Evolutionary conservation across 495 filamentous ascomycete genomes (phyloP).

Genomic region (Elaphomyces granulatus): DNA sequence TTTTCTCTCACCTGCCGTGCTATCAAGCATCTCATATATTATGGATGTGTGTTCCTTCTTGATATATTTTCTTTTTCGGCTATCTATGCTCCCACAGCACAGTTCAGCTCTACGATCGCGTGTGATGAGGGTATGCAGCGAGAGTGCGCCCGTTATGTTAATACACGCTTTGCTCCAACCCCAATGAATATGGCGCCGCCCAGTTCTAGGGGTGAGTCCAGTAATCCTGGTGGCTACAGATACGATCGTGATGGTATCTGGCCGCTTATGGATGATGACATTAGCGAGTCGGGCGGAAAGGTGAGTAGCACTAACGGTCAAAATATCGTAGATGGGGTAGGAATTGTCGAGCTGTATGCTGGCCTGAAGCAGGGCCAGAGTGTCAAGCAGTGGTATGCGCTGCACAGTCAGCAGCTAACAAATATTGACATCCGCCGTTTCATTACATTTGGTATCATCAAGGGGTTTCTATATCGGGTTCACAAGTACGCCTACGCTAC

Average conservation of each 20-base stretch:
- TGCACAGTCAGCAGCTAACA: conserved; percentile 49
- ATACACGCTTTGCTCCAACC: conserved; percentile 26
- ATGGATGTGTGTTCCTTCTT: conserved; percentile 70
- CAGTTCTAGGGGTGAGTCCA: conserved; percentile 1
- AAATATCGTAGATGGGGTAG: conserved; percentile 19
- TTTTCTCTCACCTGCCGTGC: conserved; percentile 70
- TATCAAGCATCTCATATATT: conserved; percentile 78
- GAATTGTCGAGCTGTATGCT: conserved; percentile 52
- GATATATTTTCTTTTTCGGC: conserved; percentile 89
- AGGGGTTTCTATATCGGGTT: conserved; percentile 85
- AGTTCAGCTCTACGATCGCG: conserved; percentile 57
- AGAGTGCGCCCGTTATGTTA: conserved; percentile 77
- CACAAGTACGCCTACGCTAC: conserved; percentile 75
- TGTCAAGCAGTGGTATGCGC: conserved; percentile 66
- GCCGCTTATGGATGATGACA: conserved; percentile 19
- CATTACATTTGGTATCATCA: conserved; percentile 90
- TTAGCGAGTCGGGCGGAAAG: conserved; percentile 10
- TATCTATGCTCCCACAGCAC: conserved; percentile 72
- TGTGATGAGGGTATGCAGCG: conserved; percentile 55
- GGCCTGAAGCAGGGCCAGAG: conserved; percentile 62
- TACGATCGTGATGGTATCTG: conserved; percentile 25
- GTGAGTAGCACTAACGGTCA: conserved; percentile 7
- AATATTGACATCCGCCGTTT: conserved; percentile 79
- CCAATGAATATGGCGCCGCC: conserved; percentile 13
- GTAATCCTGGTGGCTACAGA: background rate